Base-by-base conservation (phyloP, 2,329 filamentous ascomycete species). In the Ophiosphaerella narmari region DNA sequence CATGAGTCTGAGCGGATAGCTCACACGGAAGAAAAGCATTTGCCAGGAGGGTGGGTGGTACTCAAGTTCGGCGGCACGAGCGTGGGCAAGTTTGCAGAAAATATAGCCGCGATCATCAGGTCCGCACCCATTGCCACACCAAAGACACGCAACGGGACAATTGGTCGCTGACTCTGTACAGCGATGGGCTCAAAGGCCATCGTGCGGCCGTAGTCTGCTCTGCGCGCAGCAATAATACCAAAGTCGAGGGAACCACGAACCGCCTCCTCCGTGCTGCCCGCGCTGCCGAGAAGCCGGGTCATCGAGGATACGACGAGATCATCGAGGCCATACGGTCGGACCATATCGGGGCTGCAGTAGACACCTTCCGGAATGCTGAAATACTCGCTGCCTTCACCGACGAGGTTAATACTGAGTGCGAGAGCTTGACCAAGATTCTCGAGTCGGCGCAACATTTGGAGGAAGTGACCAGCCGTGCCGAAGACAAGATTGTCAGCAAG, bases 1-100 rank as follows among this genome's bases (percentile, higher is more conserved):
- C 62, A 67, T 59, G 48, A 62, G 56, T 68, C 68, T 23, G 64
- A 67, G 60, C 67, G 70, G 68, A 74, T 72, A 74, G 66, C 71
- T 54, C 72, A 73, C 70, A 69, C 64, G 24, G 63, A 74, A 62
- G 78, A 80, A 57, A 77, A 77, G 65, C 72, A 80, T 56, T 65
- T 80, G 38, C 77, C 78, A 9, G 78, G 77, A 32, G 78, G 78
- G 35, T 96, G 91, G 92, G 82, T 96, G 26, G 89, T 97, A 43
- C 91, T 96, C 74, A 97, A 97, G 75, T 96, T 96, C 74, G 92
- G 92, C 55, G 93, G 93, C 43, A 99, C 93, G 44, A 96, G 90
- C 70, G 89, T 97, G 43, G 94, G 93, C 64, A 97, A 97, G 77
- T 96, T 96, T 66, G 87, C 92, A 44, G 82, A 77, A 59, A 75